Evolutionary conservation across 2,329 filamentous ascomycete species (phyloP), one percentile per base, ranked within the genome.

Genomic region (Aspergillus sp.): DNA sequence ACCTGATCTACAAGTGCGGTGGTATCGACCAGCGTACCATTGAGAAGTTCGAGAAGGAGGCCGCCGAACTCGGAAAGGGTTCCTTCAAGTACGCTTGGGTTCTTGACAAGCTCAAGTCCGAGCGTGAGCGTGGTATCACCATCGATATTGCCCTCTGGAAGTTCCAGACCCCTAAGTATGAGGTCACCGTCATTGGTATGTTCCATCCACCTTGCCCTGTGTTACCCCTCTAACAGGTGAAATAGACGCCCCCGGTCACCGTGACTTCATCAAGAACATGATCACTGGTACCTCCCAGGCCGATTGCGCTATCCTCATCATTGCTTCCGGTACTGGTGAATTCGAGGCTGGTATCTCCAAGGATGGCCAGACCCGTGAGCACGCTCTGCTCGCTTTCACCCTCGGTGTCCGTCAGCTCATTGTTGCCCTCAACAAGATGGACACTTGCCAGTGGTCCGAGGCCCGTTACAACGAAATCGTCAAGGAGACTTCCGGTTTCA

Each of bases 221-320:
- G 2, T 45, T 1, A 25, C 7, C n/a, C 52, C 48, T 53, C 69
- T 73, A 63, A 70, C 58, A 38, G 47, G 57, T 50, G 58, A 67
- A 51, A 9, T 72, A 91, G 92, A 99, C 80, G 95, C 95, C 83
- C 95, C 95, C 79, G 95, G 95, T 85, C 95, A 99, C 86, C 94
- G 95, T 95, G 95, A 99, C 82, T 99, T 98, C 89, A 98, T 99
- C 92, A 99, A 99, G 94, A 99, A 98, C 93, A 99, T 99, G 95
- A 99, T 99, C 84, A 98, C 95, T 91, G 95, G 95, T 93, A 98
- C 95, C 81, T 99, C 95, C 84, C 95, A 98, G 91, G 95, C 95
- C 77, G 95, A 99, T 82, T 98, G 95, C 86, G 95, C 95, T 80
- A 92, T 99, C 83, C 93, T 99, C 88, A 98, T 99, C 87, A 99